Base-by-base conservation (phyloP, 768 basidiomycete species). In the Russula sp. region DNA sequence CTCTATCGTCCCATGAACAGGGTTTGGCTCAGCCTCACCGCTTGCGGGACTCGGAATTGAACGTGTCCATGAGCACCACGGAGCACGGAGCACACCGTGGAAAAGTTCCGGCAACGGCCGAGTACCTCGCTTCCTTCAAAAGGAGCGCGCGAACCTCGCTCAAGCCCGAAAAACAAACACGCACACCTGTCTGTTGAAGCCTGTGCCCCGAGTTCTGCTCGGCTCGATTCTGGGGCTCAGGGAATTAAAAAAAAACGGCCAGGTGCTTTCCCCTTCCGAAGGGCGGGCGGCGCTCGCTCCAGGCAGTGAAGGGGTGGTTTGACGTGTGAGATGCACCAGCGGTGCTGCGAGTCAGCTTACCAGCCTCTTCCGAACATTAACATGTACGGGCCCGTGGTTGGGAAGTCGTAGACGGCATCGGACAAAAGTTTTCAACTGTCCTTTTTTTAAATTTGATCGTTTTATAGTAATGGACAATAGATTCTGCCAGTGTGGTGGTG, bases 161-260 rank as follows among this genome's bases (percentile, higher is more conserved):
- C 18, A 11, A 53, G n/a, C n/a, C 20, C 56, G 27, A 27, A 27
- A 27, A 27, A 27, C 59, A 44, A 86, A 88, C 22, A 85, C 88
- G 71, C 90, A 92, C 60, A 63, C 70, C 66, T 67, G 66, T 58
- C 27, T 27, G 27, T 27, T 27, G 27, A 2, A 3, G 27, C 27
- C 27, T 27, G 27, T 27, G 27, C 27, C 69, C 22, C 22, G 37
- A 20, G 65, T 62, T 72, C 70, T 70, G 63, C 68, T 67, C 57
- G 51, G 57, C 64, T 66, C 65, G 50, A 42, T 55, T 63, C 55
- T 64, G 61, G 67, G 65, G 68, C 27, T 27, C 27, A 27, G 27
- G 27, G 27, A 27, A 27, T 27, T 2, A 27, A 27, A 27, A 27
- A 16, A 5, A 40, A 40, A 9, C 40, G 69, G 69, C 47, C 57